phyloP scores from a whole-genome alignment of 768 basidiomycete genomes.

The Boletus rubescentipes region DNA sequence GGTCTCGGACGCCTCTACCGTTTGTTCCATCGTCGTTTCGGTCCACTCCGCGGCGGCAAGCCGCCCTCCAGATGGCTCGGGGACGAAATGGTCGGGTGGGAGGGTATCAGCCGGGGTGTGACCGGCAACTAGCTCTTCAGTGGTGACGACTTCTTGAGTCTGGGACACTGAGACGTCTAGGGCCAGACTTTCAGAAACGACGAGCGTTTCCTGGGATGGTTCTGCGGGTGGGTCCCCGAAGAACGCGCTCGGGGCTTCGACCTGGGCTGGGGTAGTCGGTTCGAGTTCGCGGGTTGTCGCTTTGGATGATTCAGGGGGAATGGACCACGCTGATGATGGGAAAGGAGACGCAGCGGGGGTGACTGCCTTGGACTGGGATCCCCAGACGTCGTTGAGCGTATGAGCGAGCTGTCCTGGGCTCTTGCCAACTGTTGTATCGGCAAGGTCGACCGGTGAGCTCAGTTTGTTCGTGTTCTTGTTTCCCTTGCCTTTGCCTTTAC shows the following conservation, averaged over 20 bases:
- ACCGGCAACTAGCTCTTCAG: conserved; percentile 10
- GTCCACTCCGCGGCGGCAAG: not conserved
- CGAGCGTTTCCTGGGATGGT: not conserved
- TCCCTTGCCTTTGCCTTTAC: conserved; percentile 16
- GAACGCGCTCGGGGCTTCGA: conserved; percentile 10
- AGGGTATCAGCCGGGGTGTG: conserved; percentile 31
- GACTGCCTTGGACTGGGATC: conserved; percentile 31
- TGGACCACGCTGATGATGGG: conserved; percentile 22
- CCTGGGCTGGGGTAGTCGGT: conserved; percentile 9
- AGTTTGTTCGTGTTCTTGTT: conserved; percentile 24
- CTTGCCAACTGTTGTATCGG: conserved; percentile 38
- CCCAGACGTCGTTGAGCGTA: conserved; percentile 50
- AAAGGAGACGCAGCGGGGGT: conserved; percentile 31
- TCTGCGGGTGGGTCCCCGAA: not conserved
- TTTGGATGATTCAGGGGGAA: conserved; percentile 14
- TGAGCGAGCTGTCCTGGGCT: conserved; percentile 41
- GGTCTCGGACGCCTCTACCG: conserved; percentile 3
- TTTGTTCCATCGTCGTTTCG: conserved; percentile 8
- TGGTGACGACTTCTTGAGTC: not conserved
- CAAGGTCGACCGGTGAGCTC: conserved; percentile 32
- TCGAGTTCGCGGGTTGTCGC: conserved; percentile 5
- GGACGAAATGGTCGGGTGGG: conserved; percentile 21
- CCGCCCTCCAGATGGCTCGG: conserved; percentile 2
- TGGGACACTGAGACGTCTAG: conserved; percentile 13
- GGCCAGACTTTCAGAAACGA: conserved; percentile 1